Evolutionary conservation across 306 rosid species (phyloP).

Genomic region (Rosa multiflora): DNA sequence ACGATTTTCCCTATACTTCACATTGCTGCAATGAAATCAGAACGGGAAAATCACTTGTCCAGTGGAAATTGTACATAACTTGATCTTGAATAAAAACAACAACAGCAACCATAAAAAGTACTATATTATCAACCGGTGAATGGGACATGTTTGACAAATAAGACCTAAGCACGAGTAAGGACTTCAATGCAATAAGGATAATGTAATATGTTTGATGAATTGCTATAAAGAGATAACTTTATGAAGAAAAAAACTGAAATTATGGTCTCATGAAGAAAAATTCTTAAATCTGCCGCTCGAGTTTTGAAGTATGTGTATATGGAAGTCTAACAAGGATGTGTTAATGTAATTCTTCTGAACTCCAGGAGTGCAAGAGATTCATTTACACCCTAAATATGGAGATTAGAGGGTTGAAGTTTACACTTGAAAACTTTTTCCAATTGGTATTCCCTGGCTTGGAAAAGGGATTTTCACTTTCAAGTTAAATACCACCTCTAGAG

Average conservation of each 20-base stretch:
- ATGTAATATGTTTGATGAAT: background rate
- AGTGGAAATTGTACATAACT: background rate
- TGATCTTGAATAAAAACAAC: background rate
- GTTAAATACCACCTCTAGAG: background rate
- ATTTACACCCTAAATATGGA: background rate
- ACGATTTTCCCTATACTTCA: background rate
- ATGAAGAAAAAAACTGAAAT: background rate
- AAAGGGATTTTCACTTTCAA: background rate
- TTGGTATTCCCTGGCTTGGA: background rate
- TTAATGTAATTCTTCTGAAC: background rate
- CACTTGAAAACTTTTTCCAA: background rate
- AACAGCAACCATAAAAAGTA: background rate
- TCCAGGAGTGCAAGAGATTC: background rate
- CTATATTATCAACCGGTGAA: background rate
- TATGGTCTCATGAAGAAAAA: background rate
- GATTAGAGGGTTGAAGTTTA: background rate
- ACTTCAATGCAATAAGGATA: background rate
- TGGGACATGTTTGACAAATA: background rate
- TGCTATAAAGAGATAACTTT: background rate
- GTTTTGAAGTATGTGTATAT: background rate
- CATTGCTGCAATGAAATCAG: background rate
- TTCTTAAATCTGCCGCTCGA: background rate
- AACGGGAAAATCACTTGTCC: background rate
- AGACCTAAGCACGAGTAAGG: background rate
- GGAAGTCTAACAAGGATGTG: background rate